Evolutionary conservation across 2,329 filamentous ascomycete genomes (phyloP).

Genomic region (Xylariaceae sp.): DNA sequence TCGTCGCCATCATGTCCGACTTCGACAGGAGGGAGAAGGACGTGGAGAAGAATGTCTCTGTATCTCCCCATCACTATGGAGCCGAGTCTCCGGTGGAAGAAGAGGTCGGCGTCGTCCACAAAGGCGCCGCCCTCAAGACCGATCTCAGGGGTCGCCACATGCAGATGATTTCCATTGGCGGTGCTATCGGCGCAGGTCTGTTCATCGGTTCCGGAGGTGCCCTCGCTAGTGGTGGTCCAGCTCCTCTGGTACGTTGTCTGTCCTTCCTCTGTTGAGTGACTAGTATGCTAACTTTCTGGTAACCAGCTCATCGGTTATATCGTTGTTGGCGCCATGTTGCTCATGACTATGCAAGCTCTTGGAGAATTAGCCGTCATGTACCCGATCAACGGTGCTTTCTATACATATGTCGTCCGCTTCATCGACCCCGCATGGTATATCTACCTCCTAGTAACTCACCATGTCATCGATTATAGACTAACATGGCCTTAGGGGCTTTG

Average conservation of each 20-base stretch:
- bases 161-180: conserved; percentile 46
- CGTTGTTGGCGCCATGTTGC: conserved; percentile 55
- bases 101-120: conserved; percentile 34
- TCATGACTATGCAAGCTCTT: conserved; percentile 56
- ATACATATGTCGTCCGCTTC: conserved; percentile 58
- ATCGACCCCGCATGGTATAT: conserved; percentile 54
- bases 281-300: conserved; percentile 4
- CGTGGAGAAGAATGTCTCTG: conserved; percentile 19
- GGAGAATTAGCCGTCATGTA: conserved; percentile 58
- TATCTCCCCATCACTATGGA: conserved; percentile 16
- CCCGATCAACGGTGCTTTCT: conserved; percentile 60
- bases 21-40: conserved; percentile 25
- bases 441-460: neutral
- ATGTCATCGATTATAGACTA: neutral
- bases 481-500: conserved; percentile 40
- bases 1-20: conserved; percentile 19
- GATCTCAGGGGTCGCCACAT: conserved; percentile 38
- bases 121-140: conserved; percentile 31
- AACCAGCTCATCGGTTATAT: conserved; percentile 45
- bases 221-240: conserved; percentile 58
- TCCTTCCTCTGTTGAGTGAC: too few species aligned
- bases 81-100: conserved; percentile 26
- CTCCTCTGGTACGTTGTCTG: conserved; percentile 32
- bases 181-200: conserved; percentile 53
- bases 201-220: conserved; percentile 66